phyloP scores from a whole-genome alignment of 83 land plant genomes.

The Diphasiastrum complanatum region DNA sequence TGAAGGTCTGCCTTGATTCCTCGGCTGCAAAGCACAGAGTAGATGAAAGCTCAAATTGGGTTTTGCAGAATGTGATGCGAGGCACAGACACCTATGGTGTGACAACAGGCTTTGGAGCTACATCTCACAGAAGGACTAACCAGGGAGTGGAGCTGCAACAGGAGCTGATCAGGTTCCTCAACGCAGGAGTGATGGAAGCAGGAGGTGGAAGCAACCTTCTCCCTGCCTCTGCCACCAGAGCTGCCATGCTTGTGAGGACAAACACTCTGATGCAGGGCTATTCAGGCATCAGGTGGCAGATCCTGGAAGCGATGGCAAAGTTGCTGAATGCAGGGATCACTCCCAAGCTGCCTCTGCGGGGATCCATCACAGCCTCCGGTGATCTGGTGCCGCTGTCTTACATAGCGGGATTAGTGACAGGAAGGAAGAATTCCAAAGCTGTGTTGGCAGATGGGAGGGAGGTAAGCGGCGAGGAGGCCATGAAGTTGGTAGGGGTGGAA shows the following conservation, averaged over 20 bases:
- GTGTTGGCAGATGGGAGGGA: not conserved
- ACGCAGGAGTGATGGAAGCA: slow-evolving; percentile 4
- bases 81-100: slow-evolving; percentile 16
- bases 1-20: slow-evolving; percentile 1
- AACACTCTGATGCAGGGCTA: slow-evolving; percentile 9
- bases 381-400: slow-evolving; percentile 10
- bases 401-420: slow-evolving; percentile 1
- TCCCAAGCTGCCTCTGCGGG: slow-evolving; percentile 12
- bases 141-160: slow-evolving; percentile 16
- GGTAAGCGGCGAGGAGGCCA: not conserved
- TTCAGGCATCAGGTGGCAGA: slow-evolving; percentile 15
- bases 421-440: not conserved
- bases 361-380: slow-evolving; percentile 1
- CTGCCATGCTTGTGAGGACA: slow-evolving; percentile 18
- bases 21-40: slow-evolving; percentile 10
- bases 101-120: slow-evolving; percentile 19
- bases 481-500: not conserved
- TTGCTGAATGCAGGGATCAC: slow-evolving; percentile 6
- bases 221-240: not conserved
- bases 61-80: slow-evolving; percentile 15
- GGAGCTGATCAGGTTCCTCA: slow-evolving; percentile 22
- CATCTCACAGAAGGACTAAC: slow-evolving; percentile 19
- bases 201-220: slow-evolving; percentile 1
- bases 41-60: slow-evolving; percentile 19
- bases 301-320: slow-evolving; percentile 3